phyloP scores from a whole-genome alignment of 805 yeast species.

The Candida schatavii region DNA sequence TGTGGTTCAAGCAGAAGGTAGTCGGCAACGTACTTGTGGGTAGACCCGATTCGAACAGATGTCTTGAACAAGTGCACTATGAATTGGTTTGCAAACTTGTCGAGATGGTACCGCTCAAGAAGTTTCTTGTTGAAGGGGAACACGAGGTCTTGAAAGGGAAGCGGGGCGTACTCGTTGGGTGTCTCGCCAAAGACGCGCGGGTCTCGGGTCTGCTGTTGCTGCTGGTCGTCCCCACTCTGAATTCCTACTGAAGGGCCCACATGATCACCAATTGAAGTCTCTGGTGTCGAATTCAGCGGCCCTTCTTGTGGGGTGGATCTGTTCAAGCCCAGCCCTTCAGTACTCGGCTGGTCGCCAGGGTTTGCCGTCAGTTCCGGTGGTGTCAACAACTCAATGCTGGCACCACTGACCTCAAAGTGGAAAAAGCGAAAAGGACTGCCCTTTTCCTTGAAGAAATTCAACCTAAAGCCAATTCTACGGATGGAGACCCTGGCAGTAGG shows the following conservation, averaged over 20 bases:
- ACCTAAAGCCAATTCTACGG: conserved; percentile 16
- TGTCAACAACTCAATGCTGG: conserved; percentile 8
- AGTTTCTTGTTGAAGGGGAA: conserved; percentile 17
- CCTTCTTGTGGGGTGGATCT: not conserved
- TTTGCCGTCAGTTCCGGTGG: not conserved
- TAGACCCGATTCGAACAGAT: conserved; percentile 8
- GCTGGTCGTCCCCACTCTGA: not conserved
- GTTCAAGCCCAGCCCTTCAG: too few species aligned
- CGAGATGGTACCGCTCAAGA: conserved; percentile 16
- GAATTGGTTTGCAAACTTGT: conserved; percentile 21
- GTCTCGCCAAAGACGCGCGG: too few species aligned
- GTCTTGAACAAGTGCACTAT: conserved; percentile 21
- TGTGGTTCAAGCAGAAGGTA: conserved; percentile 19
- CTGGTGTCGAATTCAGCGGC: conserved; percentile 7
- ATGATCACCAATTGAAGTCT: too few species aligned
- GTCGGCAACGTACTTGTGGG: conserved; percentile 18
- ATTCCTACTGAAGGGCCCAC: too few species aligned
- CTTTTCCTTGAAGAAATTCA: conserved; percentile 20
- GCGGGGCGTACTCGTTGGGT: too few species aligned
- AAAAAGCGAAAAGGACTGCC: conserved; percentile 26
- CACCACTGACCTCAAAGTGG: conserved; percentile 24
- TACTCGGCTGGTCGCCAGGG: not conserved
- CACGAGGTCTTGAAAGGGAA: conserved; percentile 1
- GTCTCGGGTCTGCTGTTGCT: not conserved
- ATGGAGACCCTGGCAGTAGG: conserved; percentile 14